These are phyloP conservation scores for Rhizoctonia solani DNA, from an alignment of 1,284 basidiomycete genomes.

Conservation along the genomic window DNA sequence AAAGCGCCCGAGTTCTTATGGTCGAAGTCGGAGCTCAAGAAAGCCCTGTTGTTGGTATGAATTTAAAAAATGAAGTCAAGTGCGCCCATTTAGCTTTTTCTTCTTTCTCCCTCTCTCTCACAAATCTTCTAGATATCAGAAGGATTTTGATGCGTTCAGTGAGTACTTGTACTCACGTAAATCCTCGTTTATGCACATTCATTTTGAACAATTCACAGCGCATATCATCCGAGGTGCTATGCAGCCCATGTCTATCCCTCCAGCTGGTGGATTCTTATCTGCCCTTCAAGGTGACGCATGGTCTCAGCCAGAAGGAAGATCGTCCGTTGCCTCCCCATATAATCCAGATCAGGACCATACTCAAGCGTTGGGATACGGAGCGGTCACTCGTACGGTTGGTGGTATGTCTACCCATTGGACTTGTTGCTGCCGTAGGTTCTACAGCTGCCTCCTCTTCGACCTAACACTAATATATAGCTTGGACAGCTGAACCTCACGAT, in stretches of 20 bases:
- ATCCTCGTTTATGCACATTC: background rate
- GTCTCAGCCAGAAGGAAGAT: background rate
- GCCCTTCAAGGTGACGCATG: conserved; percentile 9
- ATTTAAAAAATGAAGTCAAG: conserved; percentile 20
- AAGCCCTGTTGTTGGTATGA: background rate
- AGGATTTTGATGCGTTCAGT: conserved; percentile 23
- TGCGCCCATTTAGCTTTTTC: background rate
- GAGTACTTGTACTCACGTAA: background rate
- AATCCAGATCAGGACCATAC: conserved; percentile 31
- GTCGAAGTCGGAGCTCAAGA: conserved; percentile 21
- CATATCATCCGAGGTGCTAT: conserved; percentile 4
- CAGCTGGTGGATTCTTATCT: background rate
- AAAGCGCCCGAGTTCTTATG: background rate
- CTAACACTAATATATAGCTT: background rate
- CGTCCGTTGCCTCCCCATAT: background rate
- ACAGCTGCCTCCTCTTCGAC: background rate
- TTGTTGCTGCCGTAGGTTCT: conserved; percentile 15
- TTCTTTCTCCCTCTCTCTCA: background rate
- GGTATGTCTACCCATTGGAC: conserved; percentile 34
- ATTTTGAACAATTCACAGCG: background rate
- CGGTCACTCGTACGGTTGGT: conserved; percentile 28
- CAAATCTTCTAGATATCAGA: conserved; percentile 3
- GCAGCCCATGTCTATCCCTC: conserved; percentile 5
- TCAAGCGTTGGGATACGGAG: conserved; percentile 10
- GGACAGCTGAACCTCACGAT: conserved; percentile 30